phyloP scores from a whole-genome alignment of 2,329 filamentous ascomycete species.

The Lachnum nothofagi region DNA sequence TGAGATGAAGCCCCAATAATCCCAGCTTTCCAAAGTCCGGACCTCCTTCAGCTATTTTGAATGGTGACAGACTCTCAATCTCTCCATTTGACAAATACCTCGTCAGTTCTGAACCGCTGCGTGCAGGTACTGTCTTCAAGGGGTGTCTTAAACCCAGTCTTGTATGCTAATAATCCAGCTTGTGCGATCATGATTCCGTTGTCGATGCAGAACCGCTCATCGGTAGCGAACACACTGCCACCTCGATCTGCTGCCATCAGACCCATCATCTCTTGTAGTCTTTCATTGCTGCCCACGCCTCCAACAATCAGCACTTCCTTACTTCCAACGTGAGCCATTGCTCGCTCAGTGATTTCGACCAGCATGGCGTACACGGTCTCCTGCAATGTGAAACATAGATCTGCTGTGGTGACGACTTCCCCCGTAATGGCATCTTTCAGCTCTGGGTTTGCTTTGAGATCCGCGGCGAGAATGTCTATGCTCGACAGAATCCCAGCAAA shows the following conservation, averaged over 20 bases:
- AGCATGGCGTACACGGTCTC: slow-evolving; percentile 96
- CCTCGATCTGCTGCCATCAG: slow-evolving; percentile 85
- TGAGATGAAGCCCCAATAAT: slow-evolving; percentile 10
- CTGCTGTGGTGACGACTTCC: slow-evolving; percentile 66
- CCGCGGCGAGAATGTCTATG: slow-evolving; percentile 72
- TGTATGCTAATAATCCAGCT: slow-evolving; percentile 79
- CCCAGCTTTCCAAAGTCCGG: no score
- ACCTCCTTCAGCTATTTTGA: background rate
- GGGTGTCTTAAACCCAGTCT: slow-evolving; percentile 71
- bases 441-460: slow-evolving; percentile 50
- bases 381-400: slow-evolving; percentile 90
- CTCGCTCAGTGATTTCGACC: slow-evolving; percentile 95
- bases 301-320: slow-evolving; percentile 90
- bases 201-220: slow-evolving; percentile 97
- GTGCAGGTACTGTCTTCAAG: slow-evolving; percentile 81
- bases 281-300: slow-evolving; percentile 90
- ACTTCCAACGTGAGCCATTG: slow-evolving; percentile 95
- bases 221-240: slow-evolving; percentile 87
- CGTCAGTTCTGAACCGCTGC: slow-evolving; percentile 76
- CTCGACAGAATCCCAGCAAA: slow-evolving; percentile 87
- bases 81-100: slow-evolving; percentile 75
- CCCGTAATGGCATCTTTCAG: slow-evolving; percentile 43
- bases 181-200: slow-evolving; percentile 99
- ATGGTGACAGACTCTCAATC: slow-evolving; percentile 37
- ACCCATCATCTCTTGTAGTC: slow-evolving; percentile 97